These are phyloP conservation scores for Sistotremastrum suecicum DNA, from an alignment of 768 basidiomycete species.

Conservation along the genomic window DNA sequence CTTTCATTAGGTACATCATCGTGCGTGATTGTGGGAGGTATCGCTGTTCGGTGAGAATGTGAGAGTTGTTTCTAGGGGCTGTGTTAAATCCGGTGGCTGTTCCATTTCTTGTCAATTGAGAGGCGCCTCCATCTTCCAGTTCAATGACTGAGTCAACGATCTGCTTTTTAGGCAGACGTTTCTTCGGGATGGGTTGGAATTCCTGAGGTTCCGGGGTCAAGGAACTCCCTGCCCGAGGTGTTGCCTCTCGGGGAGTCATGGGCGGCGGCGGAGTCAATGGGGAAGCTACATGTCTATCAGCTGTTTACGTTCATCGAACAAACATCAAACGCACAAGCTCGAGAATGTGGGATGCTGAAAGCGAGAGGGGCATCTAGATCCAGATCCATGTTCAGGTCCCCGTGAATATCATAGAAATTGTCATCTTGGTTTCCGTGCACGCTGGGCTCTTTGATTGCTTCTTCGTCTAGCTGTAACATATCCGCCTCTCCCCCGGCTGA, in stretches of 20 bases:
- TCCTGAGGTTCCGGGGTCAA: conserved; percentile 21
- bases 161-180: conserved; percentile 61
- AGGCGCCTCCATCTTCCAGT: conserved; percentile 48
- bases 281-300: conserved; percentile 35
- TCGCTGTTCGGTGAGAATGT: conserved; percentile 66
- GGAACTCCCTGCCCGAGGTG: conserved; percentile 26
- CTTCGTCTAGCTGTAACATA: too few relatives aligned
- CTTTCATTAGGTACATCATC: conserved; percentile 75
- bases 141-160: conserved; percentile 88
- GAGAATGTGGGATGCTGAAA: conserved; percentile 35
- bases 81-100: conserved; percentile 33
- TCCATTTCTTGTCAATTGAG: conserved; percentile 40
- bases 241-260: conserved; percentile 58
- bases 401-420: conserved; percentile 45
- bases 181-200: conserved; percentile 20
- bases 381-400: conserved; percentile 25
- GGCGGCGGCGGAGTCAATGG: conserved; percentile 61
- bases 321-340: conserved; percentile 42
- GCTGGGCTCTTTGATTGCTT: too few relatives aligned
- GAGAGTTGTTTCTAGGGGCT: conserved; percentile 41
- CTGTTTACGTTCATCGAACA: background rate
- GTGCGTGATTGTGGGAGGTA: conserved; percentile 77
- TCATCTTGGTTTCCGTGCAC: conserved; percentile 49
- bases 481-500: too few relatives aligned
- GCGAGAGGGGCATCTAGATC: background rate